Evolutionary conservation across 257 asterid genomes (phyloP), one percentile per base, ranked within the genome.

Genomic region (Solanum appendiculatum): DNA sequence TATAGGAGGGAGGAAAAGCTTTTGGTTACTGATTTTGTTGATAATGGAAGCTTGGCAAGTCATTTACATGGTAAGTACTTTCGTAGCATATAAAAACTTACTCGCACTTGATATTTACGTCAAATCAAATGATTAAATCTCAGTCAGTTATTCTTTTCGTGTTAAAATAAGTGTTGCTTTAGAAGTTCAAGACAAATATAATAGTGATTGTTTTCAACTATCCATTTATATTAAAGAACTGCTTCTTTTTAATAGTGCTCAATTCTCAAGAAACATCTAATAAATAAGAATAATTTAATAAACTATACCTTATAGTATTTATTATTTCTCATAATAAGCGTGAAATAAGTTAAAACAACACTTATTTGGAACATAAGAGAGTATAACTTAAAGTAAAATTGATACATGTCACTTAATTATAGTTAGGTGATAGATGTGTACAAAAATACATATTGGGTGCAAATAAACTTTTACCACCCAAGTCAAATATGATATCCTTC

Each of bases 1-100:
- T 90, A 94, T 36, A 89, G 87, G 46, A 93, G 90, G 42, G 96
- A 94, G 13, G 98, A 94, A 58, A 95, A 95, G 86, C 96, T 95
- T 82, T 81, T 95, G 77, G 86, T 95, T 85, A 88, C 88, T 60
- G 93, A 92, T 56, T 95, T 83, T 84, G 95, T 88, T 29, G 83
- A 87, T 27, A 88, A 89, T 63, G 98, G 98, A 5, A 93, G 95
- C 93, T 90, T 95, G 91, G 96, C 94, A 2, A 92, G 94, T 88
- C 96, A 85, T 81, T 92, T 95, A 20, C 98, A 95, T 82, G 93
- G 98, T 92, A 89, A 89, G 90, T 91, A 54, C 31, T 18, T 36
- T 37, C 44, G 7, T 0, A 3, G 0, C 13, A 3, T 9, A 10
- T 36, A 34, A 36, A 73, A 36, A 73, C 5, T 36, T 73, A 36